Evolutionary conservation across 106 monocot genomes (phyloP).

Genomic region (Ottelia alismoides): DNA sequence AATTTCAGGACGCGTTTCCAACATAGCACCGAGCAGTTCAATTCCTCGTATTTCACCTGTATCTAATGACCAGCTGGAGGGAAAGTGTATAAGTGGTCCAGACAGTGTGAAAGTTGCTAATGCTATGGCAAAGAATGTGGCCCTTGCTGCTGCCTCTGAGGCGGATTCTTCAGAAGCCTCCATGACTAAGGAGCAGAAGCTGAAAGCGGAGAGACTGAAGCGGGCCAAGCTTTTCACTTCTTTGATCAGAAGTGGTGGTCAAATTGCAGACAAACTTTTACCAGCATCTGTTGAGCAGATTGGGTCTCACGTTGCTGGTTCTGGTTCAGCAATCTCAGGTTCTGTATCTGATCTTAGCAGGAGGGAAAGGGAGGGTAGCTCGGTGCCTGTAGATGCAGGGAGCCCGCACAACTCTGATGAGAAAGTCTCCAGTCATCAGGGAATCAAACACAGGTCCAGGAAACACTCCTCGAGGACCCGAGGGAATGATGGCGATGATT

Average conservation of each 20-base stretch:
- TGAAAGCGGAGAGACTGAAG: constrained; percentile 85
- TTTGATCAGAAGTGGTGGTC: constrained; percentile 49
- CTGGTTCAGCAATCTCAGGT: constrained; percentile 11
- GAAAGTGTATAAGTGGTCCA: background rate
- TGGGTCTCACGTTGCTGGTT: constrained; percentile 10
- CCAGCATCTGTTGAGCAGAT: constrained; percentile 4
- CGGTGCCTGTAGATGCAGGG: constrained; percentile 27
- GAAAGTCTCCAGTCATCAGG: background rate
- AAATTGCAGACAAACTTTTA: constrained; percentile 10
- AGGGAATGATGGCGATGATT: constrained; percentile 9
- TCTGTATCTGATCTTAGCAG: constrained; percentile 5
- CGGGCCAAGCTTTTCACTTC: constrained; percentile 81
- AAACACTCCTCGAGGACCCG: constrained; percentile 12
- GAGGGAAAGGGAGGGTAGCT: constrained; percentile 60
- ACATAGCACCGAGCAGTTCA: background rate
- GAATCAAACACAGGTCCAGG: constrained; percentile 7
- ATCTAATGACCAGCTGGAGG: constrained; percentile 1
- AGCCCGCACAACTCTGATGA: constrained; percentile 3
- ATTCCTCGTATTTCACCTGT: background rate
- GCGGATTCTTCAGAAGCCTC: constrained; percentile 65
- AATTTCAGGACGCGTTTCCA: too few relatives aligned
- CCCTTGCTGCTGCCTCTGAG: constrained; percentile 47
- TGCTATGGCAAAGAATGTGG: constrained; percentile 61
- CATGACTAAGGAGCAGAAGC: constrained; percentile 71
- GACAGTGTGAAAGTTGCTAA: constrained; percentile 45